Evolutionary conservation across 305 asterid genomes (phyloP).

Genomic region (Coffea humblotiana): DNA sequence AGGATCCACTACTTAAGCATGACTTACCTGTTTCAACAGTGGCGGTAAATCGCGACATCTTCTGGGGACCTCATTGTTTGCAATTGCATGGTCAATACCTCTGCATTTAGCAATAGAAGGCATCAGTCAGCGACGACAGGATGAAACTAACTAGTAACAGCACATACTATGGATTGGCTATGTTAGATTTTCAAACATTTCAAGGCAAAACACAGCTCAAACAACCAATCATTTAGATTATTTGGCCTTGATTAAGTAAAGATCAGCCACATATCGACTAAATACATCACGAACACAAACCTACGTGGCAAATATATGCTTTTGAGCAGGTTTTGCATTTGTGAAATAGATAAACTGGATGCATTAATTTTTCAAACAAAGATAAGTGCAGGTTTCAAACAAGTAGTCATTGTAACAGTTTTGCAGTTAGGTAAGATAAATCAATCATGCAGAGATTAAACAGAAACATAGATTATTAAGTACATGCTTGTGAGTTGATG

Average conservation of each 20-base stretch:
- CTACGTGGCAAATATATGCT: too few relatives aligned
- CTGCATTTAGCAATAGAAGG: neutral
- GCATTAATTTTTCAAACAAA: too few relatives aligned
- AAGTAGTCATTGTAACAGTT: neutral
- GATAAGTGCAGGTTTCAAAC: neutral
- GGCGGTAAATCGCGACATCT: slow-evolving; percentile 15
- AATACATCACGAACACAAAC: too few relatives aligned
- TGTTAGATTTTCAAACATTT: too few relatives aligned
- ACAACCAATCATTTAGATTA: too few relatives aligned
- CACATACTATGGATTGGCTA: neutral
- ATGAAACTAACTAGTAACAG: too few relatives aligned
- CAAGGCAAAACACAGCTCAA: neutral
- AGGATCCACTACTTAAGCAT: neutral
- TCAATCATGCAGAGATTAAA: neutral
- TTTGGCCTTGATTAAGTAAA: too few relatives aligned
- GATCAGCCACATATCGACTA: too few relatives aligned
- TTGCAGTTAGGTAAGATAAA: neutral
- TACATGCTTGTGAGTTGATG: neutral
- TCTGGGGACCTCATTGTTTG: slow-evolving; percentile 26
- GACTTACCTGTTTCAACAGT: slow-evolving; percentile 17
- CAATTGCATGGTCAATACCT: slow-evolving; percentile 23
- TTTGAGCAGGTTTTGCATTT: too few relatives aligned
- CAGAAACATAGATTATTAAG: too few relatives aligned
- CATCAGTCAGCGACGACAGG: neutral
- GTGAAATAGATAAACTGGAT: too few relatives aligned